Percentiles rank a stretch among this genome's conserved stretches.
phyloP scores from a whole-genome alignment of 2,329 filamentous ascomycete genomes.

The Fonsecaea multimorphosa region DNA sequence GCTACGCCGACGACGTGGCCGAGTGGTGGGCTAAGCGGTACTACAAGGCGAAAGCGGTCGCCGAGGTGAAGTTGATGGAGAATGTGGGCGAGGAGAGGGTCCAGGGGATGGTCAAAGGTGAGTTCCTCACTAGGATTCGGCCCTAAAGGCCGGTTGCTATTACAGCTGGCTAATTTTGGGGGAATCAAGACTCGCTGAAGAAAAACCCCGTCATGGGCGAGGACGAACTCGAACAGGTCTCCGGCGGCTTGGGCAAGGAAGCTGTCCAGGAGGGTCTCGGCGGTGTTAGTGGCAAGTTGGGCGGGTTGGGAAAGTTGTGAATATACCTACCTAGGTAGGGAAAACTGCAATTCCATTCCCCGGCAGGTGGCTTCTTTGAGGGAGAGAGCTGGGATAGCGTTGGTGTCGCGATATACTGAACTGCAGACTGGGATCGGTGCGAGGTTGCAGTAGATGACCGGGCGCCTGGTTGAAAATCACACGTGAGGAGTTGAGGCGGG shows the following conservation, averaged over 20 bases:
- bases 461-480: too few relatives aligned
- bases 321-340: too few relatives aligned
- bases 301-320: slow-evolving; percentile 27
- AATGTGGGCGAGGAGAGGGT: slow-evolving; percentile 27
- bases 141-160: too few relatives aligned
- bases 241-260: slow-evolving; percentile 29
- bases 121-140: slow-evolving; percentile 2
- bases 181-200: slow-evolving; percentile 34
- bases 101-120: slow-evolving; percentile 28
- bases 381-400: too few relatives aligned
- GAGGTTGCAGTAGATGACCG: too few relatives aligned
- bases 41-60: slow-evolving; percentile 33
- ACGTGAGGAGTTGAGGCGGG: too few relatives aligned
- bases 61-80: slow-evolving; percentile 31
- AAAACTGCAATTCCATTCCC: too few relatives aligned
- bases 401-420: too few relatives aligned
- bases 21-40: slow-evolving; percentile 32
- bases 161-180: too few relatives aligned
- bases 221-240: slow-evolving; percentile 29
- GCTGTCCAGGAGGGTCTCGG: slow-evolving; percentile 28
- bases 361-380: too few relatives aligned
- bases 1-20: slow-evolving; percentile 30
- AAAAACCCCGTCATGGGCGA: slow-evolving; percentile 34
- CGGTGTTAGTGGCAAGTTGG: slow-evolving; percentile 24
- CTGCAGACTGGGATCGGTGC: too few relatives aligned